Conservation (phyloP, 2,329 filamentous ascomycete species). For the Fusarium annulatum region DNA sequence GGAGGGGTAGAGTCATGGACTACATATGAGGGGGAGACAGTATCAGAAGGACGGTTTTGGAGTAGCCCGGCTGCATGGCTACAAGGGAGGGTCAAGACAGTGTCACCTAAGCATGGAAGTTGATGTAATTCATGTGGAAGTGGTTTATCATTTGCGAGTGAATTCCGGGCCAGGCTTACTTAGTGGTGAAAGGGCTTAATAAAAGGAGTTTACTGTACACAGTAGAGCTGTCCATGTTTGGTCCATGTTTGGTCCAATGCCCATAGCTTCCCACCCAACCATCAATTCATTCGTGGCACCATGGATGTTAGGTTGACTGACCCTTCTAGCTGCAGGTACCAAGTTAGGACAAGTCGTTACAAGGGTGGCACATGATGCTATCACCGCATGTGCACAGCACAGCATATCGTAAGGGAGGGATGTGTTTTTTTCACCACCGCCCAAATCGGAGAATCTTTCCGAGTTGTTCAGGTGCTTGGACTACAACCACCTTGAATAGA, state of each 20-base stretch:
- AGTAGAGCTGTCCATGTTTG: conserved; percentile 9
- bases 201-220: neutral
- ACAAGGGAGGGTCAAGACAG: conserved; percentile 24
- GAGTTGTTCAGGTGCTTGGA: neutral
- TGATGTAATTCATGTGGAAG: neutral
- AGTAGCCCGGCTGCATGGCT: conserved; percentile 17
- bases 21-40: conserved; percentile 9
- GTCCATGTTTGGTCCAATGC: conserved; percentile 10
- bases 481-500: neutral
- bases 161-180: conserved; percentile 11
- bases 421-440: neutral
- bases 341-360: conserved; percentile 35
- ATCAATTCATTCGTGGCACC: conserved; percentile 24
- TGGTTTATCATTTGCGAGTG: conserved; percentile 26
- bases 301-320: conserved; percentile 14
- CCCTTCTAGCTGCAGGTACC: conserved; percentile 39
- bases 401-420: neutral
- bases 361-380: conserved; percentile 24
- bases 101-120: conserved; percentile 3
- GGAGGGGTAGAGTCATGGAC: conserved; percentile 9
- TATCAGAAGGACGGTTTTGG: conserved; percentile 22
- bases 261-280: conserved; percentile 12
- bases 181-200: neutral
- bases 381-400: conserved; percentile 1
- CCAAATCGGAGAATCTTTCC: neutral